These are phyloP conservation scores for Sequoiadendron giganteum DNA, from an alignment of 75 land plant genomes.

Conservation along the genomic window DNA sequence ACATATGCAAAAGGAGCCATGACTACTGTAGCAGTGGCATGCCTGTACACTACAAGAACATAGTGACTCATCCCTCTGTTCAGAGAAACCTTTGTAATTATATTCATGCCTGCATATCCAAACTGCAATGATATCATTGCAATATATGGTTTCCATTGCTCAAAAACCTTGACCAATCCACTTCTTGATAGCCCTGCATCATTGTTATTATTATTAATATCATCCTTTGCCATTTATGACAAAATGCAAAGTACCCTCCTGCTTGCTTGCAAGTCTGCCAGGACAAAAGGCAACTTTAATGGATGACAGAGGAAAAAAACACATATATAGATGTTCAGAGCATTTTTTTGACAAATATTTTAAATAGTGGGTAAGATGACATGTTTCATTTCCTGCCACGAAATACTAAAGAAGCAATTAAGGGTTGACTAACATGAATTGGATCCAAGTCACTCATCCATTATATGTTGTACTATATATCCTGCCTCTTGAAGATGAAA, in stretches of 20 bases:
- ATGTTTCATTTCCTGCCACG: background rate
- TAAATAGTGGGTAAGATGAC: background rate
- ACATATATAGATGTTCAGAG: background rate
- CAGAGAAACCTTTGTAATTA: slow-evolving; percentile 47
- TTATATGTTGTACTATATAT: background rate
- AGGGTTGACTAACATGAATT: background rate
- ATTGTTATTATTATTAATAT: background rate
- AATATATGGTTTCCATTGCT: slow-evolving; percentile 29
- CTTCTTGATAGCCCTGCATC: background rate
- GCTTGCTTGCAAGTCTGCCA: background rate
- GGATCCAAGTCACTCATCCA: background rate
- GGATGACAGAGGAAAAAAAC: background rate
- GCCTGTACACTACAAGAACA: slow-evolving; percentile 51
- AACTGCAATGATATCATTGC: slow-evolving; percentile 35
- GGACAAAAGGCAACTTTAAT: background rate
- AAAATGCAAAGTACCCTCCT: background rate
- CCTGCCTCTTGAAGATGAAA: no score
- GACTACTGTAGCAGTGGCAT: slow-evolving; percentile 36
- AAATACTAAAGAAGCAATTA: background rate
- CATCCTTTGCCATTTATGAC: background rate
- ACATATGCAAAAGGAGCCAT: slow-evolving; percentile 53
- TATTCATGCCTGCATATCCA: slow-evolving; percentile 44
- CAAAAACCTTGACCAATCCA: background rate
- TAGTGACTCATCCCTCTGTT: slow-evolving; percentile 50
- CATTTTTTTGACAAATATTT: background rate